Base-by-base conservation (phyloP, 208 protist genomes). In the Angomonas deanei region DNA sequence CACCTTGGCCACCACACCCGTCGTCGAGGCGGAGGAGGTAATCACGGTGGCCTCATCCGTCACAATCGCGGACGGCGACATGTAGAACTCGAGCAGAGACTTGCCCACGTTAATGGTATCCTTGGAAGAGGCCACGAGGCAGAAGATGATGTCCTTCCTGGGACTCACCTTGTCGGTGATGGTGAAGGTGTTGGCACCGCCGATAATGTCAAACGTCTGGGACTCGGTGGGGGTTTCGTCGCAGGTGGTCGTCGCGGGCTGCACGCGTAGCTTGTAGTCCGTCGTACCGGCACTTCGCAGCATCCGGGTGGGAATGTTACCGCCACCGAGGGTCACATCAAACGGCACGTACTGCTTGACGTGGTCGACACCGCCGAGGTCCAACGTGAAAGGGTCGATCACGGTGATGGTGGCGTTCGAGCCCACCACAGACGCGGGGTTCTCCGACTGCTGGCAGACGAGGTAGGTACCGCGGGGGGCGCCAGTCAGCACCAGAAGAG, bases 11-110 rank as follows among this genome's bases (percentile, higher is more conserved):
- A 67, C 32, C 42, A 58, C 66, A 52, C 68, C 61, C 59, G 38
- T 59, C 48, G 31, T 30, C 34, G 65, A 47, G 23, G 65, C 34
- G 26, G 63, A 64, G n/a, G 83, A 82, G 32, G 47, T 59, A 27
- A 86, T 54, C 28, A 57, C 49, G 59, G 76, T 79, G 27, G 63
- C 54, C 21, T 52, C 66, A 57, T 61, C 73, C 42, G 75, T 59
- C 34, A 89, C 60, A 57, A 89, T 75, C 10, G 68, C 69, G 0
- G 76, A 67, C 10, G 82, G 82, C 30, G 76, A 66, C 76, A 86
- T 82, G 73, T 89, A 89, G 31, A 68, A 53, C n/a, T 60, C 52
- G 59, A 89, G 64, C 39, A 60, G 64, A 2, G 46, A 46, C 1
- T 34, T 48, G 65, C 70, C 56, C 46, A 69, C 69, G 31, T 68